Evolutionary conservation across 805 yeast species (phyloP), one percentile per base, ranked within the genome.

Genomic region (Kockiozyma suomiensis): DNA sequence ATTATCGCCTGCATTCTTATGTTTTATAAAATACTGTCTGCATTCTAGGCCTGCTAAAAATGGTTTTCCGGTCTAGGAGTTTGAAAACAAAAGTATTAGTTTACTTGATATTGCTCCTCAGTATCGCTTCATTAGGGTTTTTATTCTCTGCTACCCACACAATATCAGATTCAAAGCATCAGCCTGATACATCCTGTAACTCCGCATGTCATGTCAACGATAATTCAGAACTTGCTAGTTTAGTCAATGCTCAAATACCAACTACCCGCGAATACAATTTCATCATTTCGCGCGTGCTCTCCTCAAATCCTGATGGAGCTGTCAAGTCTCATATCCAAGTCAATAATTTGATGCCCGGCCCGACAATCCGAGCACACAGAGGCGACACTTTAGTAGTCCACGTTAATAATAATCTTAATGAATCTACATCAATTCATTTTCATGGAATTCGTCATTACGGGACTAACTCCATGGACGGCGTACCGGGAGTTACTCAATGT

Each of bases 321-420:
- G 68, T 67, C 53, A 72, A 75, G 50, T 62, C 68, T 6, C 69
- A 74, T 56, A 73, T 75, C 30, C 69, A 75, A 4, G 71, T 80
- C 55, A 81, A 81, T 56, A 79, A 79, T 33, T 63, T 73, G 56
- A 79, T 79, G 55, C 86, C 86, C 0, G 83, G 83, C 0, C 86
- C 86, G 1, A 65, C 72, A 7, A 68, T 82, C 1, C 73, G 74
- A 61, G 79, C 72, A 63, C 72, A 69, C 57, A 76, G 74, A 38
- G 78, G 77, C 12, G 78, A 75, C 54, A 59, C 66, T 6, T 47
- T 75, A 7, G 58, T 74, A 0, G 75, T 82, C 1, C 70, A 71
- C 1, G 73, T 81, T 15, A 65, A 68, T 42, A 82, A 82, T 64
- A 66, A 69, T 21, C 70, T 78, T 4, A 74, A 73, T 2, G 65